Conservation (phyloP, 2,329 filamentous ascomycete genomes). For the Colletotrichum cordylinicola region DNA sequence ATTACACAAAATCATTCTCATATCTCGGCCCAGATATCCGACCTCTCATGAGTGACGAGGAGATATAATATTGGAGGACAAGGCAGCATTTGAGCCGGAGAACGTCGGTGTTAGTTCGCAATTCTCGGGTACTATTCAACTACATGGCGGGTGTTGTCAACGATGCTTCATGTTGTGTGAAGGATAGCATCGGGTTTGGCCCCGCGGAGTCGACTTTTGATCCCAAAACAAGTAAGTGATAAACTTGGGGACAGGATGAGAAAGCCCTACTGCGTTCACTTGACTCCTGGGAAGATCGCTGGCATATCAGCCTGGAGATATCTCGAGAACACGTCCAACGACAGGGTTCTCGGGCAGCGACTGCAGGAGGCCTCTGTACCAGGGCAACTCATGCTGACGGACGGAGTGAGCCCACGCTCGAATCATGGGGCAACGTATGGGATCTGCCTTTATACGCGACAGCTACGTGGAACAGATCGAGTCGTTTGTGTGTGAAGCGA, state of each 20-base stretch:
- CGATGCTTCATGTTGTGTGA: neutral
- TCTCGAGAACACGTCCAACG: neutral
- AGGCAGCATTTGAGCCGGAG: neutral
- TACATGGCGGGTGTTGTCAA: neutral
- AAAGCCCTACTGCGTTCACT: neutral
- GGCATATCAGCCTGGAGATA: neutral
- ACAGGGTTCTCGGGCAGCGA: neutral
- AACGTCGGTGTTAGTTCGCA: neutral
- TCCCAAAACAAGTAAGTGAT: neutral
- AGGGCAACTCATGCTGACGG: neutral
- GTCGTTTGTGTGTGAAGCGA: neutral
- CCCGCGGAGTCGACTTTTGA: neutral
- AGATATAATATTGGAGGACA: neutral
- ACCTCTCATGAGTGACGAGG: neutral
- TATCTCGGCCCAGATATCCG: neutral
- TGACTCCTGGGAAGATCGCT: neutral
- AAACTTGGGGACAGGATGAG: neutral
- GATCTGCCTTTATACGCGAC: neutral
- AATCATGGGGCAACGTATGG: neutral
- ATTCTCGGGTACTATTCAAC: neutral
- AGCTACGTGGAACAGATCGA: neutral
- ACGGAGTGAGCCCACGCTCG: neutral
- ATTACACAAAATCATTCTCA: neutral
- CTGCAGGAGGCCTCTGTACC: neutral
- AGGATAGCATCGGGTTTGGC: neutral